Evolutionary conservation across 495 filamentous ascomycete species (phyloP).

Genomic region (Chaetomidium leptoderma): DNA sequence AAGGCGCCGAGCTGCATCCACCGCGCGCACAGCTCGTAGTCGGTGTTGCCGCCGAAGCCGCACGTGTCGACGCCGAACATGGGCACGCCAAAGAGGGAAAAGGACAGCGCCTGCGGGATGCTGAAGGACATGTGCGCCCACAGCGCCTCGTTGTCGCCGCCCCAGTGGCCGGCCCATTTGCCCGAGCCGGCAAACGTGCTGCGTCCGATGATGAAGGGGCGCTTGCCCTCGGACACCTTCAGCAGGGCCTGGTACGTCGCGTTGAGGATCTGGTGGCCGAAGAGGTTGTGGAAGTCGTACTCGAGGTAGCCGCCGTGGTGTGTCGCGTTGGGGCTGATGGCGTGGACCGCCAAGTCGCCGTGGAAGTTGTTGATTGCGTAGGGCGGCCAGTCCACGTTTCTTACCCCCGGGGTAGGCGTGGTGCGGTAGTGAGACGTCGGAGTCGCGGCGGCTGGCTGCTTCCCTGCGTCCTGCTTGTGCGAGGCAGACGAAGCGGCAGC

Average conservation of each 20-base stretch:
- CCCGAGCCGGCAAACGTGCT: slow-evolving; percentile 78
- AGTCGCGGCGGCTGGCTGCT: slow-evolving; percentile 35
- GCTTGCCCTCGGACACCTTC: slow-evolving; percentile 56
- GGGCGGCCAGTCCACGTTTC: slow-evolving; percentile 75
- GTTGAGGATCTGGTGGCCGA: slow-evolving; percentile 69
- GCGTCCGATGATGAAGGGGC: slow-evolving; percentile 83
- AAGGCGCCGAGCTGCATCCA: slow-evolving; percentile 88
- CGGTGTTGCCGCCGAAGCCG: slow-evolving; percentile 69
- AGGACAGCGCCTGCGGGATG: slow-evolving; percentile 76
- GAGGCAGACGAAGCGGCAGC: slow-evolving; percentile 46
- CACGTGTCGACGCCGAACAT: slow-evolving; percentile 87
- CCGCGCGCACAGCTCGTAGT: slow-evolving; percentile 71
- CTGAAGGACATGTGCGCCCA: slow-evolving; percentile 71
- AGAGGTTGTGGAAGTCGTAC: slow-evolving; percentile 80
- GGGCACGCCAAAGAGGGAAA: slow-evolving; percentile 77
- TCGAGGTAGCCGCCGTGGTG: slow-evolving; percentile 66
- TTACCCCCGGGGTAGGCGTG: slow-evolving; percentile 61
- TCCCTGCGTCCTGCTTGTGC: slow-evolving; percentile 28
- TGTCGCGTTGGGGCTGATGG: slow-evolving; percentile 73
- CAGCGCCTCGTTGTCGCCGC: slow-evolving; percentile 70
- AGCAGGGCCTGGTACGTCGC: slow-evolving; percentile 75
- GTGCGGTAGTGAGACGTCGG: slow-evolving; percentile 53
- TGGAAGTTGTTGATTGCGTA: slow-evolving; percentile 80
- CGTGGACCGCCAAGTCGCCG: slow-evolving; percentile 69
- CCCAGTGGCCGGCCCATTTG: slow-evolving; percentile 84